Conservation (phyloP, 2,329 filamentous ascomycete genomes). For the Paracoccidioides lutzii region DNA sequence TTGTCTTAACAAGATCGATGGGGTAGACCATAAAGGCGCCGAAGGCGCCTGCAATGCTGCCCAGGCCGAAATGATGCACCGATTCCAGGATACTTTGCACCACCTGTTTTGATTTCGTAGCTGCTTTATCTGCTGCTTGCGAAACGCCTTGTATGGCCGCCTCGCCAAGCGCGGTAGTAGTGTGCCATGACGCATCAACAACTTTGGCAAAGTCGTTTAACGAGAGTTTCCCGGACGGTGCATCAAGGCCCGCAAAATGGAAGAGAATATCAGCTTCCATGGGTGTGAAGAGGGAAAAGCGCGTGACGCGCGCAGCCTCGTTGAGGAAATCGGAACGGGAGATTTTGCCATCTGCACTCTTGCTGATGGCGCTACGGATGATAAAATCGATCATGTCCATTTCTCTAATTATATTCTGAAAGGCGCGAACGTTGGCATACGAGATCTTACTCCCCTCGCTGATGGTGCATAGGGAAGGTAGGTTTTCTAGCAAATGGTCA, state of each 20-base stretch:
- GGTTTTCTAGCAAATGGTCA: slow-evolving; percentile 82
- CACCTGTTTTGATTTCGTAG: slow-evolving; percentile 44
- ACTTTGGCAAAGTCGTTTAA: slow-evolving; percentile 86
- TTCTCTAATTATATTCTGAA: slow-evolving; percentile 94
- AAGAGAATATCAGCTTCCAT: slow-evolving; percentile 99
- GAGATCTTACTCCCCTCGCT: slow-evolving; percentile 84
- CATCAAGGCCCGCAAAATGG: slow-evolving; percentile 89
- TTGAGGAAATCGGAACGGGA: slow-evolving; percentile 88
- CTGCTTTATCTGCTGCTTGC: slow-evolving; percentile 39
- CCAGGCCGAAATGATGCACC: slow-evolving; percentile 78
- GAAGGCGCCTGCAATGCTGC: slow-evolving; percentile 85
- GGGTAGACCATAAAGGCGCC: slow-evolving; percentile 99
- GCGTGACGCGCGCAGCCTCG: slow-evolving; percentile 77
- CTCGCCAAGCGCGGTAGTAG: slow-evolving; percentile 44
- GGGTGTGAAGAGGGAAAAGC: slow-evolving; percentile 91
- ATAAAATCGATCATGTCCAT: slow-evolving; percentile 97
- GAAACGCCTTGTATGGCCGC: slow-evolving; percentile 30
- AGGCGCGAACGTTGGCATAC: slow-evolving; percentile 92
- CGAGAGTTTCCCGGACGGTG: slow-evolving; percentile 71
- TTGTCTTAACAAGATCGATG: slow-evolving; percentile 95
- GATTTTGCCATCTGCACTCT: slow-evolving; percentile 82
- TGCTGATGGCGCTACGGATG: slow-evolving; percentile 69
- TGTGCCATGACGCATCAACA: slow-evolving; percentile 82
- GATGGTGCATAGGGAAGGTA: slow-evolving; percentile 90
- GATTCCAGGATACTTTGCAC: slow-evolving; percentile 59